Percentiles rank a stretch among this genome's conserved stretches.
Conservation (phyloP, 441 rosid species). For the Omphalea diandra region DNA sequence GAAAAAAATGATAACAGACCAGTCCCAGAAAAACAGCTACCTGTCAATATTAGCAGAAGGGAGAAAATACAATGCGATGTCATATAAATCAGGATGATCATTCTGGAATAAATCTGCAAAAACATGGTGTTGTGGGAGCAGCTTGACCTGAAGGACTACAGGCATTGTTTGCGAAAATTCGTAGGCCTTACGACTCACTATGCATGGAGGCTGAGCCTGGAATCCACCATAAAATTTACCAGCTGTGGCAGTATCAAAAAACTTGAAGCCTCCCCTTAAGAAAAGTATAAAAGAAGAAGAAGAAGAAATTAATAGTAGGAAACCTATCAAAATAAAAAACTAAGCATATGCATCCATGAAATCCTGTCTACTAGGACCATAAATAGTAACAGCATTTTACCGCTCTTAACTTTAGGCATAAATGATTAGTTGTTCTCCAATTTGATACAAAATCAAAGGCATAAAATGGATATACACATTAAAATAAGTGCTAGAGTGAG, state of each 20-base stretch:
- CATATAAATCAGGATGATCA: constrained; percentile 39
- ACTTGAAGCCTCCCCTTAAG: constrained; percentile 57
- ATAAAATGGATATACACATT: neutral
- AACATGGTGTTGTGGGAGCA: constrained; percentile 39
- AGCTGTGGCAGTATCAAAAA: constrained; percentile 30
- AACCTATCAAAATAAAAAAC: neutral
- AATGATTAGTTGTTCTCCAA: neutral
- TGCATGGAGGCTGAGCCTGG: constrained; percentile 47
- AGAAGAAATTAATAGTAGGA: neutral
- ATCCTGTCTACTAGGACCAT: no score
- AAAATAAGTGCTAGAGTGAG: neutral
- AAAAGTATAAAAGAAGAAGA: constrained; percentile 24
- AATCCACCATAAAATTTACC: constrained; percentile 46
- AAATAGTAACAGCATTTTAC: no score
- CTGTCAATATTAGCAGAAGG: constrained; percentile 46
- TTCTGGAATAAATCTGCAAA: constrained; percentile 33
- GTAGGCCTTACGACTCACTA: constrained; percentile 39
- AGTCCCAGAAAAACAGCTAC: constrained; percentile 31
- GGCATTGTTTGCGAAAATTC: constrained; percentile 47
- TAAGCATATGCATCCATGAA: constrained; percentile 1
- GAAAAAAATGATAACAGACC: neutral
- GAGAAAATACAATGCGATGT: constrained; percentile 52
- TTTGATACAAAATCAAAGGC: neutral
- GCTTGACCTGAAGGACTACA: constrained; percentile 40
- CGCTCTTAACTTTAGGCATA: no score